These are phyloP conservation scores for Paramecium sexaurelia DNA, from an alignment of 73 alveolate genomes.

Conservation along the genomic window DNA sequence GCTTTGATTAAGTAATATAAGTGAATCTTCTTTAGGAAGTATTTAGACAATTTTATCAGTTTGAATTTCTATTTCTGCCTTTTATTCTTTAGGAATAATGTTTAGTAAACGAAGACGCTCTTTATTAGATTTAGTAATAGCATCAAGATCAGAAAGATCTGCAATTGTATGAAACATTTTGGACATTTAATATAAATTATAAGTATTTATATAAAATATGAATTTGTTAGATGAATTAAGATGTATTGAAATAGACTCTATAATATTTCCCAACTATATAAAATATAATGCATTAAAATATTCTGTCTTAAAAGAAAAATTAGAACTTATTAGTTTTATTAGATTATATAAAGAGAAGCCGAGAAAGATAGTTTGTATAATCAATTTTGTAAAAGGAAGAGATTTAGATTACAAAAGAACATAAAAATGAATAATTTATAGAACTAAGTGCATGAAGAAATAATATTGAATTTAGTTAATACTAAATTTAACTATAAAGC, in stretches of 20 bases:
- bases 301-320: background rate
- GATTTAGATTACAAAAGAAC: background rate
- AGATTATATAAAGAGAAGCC: background rate
- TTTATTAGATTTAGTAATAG: background rate
- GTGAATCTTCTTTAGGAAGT: background rate
- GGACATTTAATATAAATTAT: background rate
- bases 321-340: background rate
- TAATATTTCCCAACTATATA: background rate
- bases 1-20: background rate
- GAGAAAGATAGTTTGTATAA: background rate
- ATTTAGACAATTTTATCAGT: background rate
- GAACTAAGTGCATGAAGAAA: background rate
- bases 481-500: background rate
- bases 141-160: slow-evolving; percentile 1
- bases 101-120: background rate
- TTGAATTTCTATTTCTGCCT: background rate
- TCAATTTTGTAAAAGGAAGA: background rate
- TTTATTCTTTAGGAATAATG: background rate
- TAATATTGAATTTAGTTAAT: background rate
- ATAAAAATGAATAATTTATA: background rate
- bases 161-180: slow-evolving; percentile 31
- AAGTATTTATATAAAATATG: background rate
- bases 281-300: background rate
- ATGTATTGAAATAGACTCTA: background rate
- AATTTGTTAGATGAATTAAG: background rate